phyloP scores from a whole-genome alignment of 306 rosid species.

The Erythrophleum fordii region DNA sequence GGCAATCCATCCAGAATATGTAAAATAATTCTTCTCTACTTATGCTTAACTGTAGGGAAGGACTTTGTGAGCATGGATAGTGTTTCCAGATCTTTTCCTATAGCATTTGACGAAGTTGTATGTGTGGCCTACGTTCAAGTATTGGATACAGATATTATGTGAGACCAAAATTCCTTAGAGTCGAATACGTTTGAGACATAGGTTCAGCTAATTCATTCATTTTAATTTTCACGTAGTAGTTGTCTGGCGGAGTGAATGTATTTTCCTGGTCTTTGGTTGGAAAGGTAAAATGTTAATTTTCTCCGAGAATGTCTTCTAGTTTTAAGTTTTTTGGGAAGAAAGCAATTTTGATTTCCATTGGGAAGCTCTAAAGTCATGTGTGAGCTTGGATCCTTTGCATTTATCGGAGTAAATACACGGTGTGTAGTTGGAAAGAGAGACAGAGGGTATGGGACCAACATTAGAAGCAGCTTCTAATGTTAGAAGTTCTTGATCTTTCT shows the following conservation, averaged over 20 bases:
- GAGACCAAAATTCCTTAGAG: constrained; percentile 3
- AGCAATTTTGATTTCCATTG: not conserved
- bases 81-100: constrained; percentile 17
- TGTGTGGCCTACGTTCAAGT: not conserved
- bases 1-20: constrained; percentile 10
- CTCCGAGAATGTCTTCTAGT: too few species aligned
- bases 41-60: not conserved
- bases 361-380: not conserved
- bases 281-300: too few species aligned
- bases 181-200: not conserved
- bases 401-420: too few species aligned
- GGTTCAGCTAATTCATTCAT: not conserved
- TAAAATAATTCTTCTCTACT: constrained; percentile 11
- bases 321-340: too few species aligned
- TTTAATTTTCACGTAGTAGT: constrained; percentile 9
- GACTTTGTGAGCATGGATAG: not conserved
- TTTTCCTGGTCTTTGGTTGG: too few species aligned
- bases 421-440: too few species aligned
- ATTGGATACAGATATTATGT: not conserved
- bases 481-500: too few species aligned
- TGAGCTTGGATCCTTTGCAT: too few species aligned
- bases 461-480: too few species aligned
- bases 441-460: too few species aligned
- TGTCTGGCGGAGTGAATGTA: too few species aligned
- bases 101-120: constrained; percentile 8